Evolutionary conservation across 179 eudicot genomes (phyloP).

Genomic region (Dionaea muscipula): DNA sequence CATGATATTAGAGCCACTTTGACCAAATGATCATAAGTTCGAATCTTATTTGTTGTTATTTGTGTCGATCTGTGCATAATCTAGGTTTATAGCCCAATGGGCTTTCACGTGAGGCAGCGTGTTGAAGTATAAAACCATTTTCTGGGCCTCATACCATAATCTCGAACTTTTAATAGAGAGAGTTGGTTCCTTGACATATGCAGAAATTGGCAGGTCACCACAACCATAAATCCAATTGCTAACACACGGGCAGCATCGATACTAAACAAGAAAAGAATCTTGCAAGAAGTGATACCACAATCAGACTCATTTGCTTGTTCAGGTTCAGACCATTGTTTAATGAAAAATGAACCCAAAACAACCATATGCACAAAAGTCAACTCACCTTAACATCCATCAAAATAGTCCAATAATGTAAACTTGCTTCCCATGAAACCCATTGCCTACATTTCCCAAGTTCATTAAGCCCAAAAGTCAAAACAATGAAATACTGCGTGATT

Average conservation of each 20-base stretch:
- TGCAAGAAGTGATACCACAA: not conserved
- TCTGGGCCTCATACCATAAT: too few relatives aligned
- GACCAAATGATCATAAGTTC: too few relatives aligned
- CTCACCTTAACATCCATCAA: not conserved
- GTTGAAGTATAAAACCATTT: too few relatives aligned
- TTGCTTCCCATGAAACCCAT: not conserved
- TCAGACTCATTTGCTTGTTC: not conserved
- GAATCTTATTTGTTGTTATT: too few relatives aligned
- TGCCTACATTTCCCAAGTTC: not conserved
- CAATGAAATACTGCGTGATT: not conserved
- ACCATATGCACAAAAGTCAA: not conserved
- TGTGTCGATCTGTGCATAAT: too few relatives aligned
- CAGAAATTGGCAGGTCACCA: too few relatives aligned
- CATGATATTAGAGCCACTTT: too few relatives aligned
- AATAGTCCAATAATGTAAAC: not conserved
- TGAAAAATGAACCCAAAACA: not conserved
- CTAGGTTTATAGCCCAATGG: too few relatives aligned
- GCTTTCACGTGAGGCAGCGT: too few relatives aligned
- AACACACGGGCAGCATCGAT: not conserved
- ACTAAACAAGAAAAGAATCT: not conserved
- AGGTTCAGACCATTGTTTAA: not conserved
- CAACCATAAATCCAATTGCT: too few relatives aligned
- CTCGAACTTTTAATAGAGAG: too few relatives aligned
- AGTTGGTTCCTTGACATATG: too few relatives aligned
- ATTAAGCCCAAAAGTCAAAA: not conserved